A percentile compares a stretch with the other conserved stretches of the same genome.
These are phyloP conservation scores for Powellomyces hirtus DNA, from an alignment of 192 early-diverging fungal species.

Conservation along the genomic window DNA sequence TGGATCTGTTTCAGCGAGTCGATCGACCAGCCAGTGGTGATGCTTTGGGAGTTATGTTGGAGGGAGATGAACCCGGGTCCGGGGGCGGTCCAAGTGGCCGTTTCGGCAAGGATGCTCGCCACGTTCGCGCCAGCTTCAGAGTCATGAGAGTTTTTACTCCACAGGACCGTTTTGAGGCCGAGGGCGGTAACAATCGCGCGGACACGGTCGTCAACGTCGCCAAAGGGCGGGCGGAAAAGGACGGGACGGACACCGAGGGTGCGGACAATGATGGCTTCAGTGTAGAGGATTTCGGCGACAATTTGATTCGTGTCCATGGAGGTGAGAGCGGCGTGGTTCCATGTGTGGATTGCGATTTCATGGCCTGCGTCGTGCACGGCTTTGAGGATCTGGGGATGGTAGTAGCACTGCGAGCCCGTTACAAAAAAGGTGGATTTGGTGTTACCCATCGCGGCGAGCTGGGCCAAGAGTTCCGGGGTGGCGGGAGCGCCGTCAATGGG, in stretches of 20 bases:
- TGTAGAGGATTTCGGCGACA: slow-evolving; percentile 69
- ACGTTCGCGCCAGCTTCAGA: slow-evolving; percentile 28
- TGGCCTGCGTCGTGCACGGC: slow-evolving; percentile 33
- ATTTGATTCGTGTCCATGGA: slow-evolving; percentile 55
- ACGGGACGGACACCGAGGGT: slow-evolving; percentile 42
- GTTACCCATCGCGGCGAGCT: neutral
- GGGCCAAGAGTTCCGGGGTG: neutral
- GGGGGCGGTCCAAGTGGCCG: neutral
- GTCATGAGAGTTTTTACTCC: slow-evolving; percentile 28
- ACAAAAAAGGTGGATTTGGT: slow-evolving; percentile 37
- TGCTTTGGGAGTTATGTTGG: neutral
- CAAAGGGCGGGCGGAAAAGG: slow-evolving; percentile 67
- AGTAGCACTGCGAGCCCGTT: slow-evolving; percentile 11
- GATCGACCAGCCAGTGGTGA: neutral
- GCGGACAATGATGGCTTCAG: slow-evolving; percentile 44
- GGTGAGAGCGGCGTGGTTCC: slow-evolving; percentile 53
- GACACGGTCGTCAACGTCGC: slow-evolving; percentile 73
- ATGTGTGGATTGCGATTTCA: slow-evolving; percentile 31
- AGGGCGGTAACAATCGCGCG: slow-evolving; percentile 60
- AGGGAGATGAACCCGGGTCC: neutral
- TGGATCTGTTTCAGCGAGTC: neutral
- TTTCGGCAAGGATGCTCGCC: no score
- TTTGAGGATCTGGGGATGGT: slow-evolving; percentile 24
- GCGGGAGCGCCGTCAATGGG: neutral
- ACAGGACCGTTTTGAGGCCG: slow-evolving; percentile 43